These are phyloP conservation scores for Stevia rebaudiana DNA, from an alignment of 140 eudicot genomes.

Conservation along the genomic window DNA sequence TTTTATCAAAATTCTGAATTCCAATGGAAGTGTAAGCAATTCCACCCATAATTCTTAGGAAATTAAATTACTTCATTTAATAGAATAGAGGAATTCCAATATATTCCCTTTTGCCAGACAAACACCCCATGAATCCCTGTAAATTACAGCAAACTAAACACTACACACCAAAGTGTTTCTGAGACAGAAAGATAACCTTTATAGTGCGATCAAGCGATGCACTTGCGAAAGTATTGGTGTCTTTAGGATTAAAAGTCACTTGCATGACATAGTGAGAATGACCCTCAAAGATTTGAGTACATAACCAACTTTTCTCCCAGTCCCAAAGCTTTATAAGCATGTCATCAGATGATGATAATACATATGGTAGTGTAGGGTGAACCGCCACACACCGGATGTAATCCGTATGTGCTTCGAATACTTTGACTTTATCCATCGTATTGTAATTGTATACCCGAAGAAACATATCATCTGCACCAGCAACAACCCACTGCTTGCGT, in stretches of 20 bases:
- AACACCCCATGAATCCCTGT: neutral
- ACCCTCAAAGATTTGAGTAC: slow-evolving; percentile 94
- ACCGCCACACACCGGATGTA: slow-evolving; percentile 92
- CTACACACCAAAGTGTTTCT: neutral
- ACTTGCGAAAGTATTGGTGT: slow-evolving; percentile 92
- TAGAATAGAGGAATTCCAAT: neutral
- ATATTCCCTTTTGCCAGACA: neutral
- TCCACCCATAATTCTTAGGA: neutral
- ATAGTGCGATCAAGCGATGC: slow-evolving; percentile 97
- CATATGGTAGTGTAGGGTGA: slow-evolving; percentile 90
- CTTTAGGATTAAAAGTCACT: slow-evolving; percentile 90
- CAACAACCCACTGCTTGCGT: slow-evolving; percentile 97
- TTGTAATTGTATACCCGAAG: slow-evolving; percentile 94
- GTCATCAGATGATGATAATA: slow-evolving; percentile 95
- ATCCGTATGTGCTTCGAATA: slow-evolving; percentile 84
- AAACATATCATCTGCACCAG: slow-evolving; percentile 96
- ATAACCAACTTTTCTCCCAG: slow-evolving; percentile 92
- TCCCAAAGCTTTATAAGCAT: slow-evolving; percentile 99
- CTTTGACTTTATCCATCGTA: slow-evolving; percentile 87
- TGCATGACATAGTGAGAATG: slow-evolving; percentile 98
- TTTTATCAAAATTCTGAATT: neutral
- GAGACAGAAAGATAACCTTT: slow-evolving; percentile 43
- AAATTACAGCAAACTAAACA: neutral
- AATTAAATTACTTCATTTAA: neutral
- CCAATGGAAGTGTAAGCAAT: neutral